Percentiles rank a stretch among this genome's conserved stretches.
These are phyloP conservation scores for Bipolaris zeicola DNA, from an alignment of 2,329 filamentous ascomycete species.

Conservation along the genomic window DNA sequence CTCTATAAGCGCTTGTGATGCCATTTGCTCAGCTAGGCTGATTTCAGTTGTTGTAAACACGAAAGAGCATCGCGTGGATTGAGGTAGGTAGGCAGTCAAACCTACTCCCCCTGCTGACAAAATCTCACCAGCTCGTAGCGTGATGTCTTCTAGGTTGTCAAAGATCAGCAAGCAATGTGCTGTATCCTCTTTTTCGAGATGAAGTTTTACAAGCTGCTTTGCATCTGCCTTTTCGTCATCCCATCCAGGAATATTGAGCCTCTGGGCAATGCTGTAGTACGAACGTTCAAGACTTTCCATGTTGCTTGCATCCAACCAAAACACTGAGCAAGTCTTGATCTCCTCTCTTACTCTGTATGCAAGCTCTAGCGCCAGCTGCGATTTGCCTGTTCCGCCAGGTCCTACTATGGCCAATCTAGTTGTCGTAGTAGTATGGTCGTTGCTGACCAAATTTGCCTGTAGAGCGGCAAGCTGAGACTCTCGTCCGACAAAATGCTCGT, in stretches of 20 bases:
- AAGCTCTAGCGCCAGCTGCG: not conserved
- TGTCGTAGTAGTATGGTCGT: not conserved
- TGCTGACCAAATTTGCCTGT: not conserved
- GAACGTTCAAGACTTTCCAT: not conserved
- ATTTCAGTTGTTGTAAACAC: not conserved
- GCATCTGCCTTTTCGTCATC: not conserved
- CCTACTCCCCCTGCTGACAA: not conserved
- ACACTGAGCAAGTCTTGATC: not conserved
- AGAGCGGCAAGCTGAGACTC: not conserved
- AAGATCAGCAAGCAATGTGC: not conserved
- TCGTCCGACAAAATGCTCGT: not conserved
- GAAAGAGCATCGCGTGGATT: not conserved
- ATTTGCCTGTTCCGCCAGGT: not conserved
- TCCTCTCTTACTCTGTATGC: not conserved
- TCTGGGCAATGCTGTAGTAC: not conserved
- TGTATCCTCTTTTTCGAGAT: not conserved
- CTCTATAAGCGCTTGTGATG: not conserved
- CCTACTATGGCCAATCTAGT: not conserved
- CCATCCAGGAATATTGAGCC: not conserved
- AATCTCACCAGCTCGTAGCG: not conserved
- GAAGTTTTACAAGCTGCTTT: not conserved
- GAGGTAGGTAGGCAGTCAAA: not conserved
- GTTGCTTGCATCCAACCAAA: not conserved
- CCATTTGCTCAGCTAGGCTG: not conserved
- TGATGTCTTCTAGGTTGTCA: not conserved